Percentiles rank a stretch among this genome's conserved stretches.
phyloP scores from a whole-genome alignment of 768 basidiomycete species.

The Tulasnella calospora region DNA sequence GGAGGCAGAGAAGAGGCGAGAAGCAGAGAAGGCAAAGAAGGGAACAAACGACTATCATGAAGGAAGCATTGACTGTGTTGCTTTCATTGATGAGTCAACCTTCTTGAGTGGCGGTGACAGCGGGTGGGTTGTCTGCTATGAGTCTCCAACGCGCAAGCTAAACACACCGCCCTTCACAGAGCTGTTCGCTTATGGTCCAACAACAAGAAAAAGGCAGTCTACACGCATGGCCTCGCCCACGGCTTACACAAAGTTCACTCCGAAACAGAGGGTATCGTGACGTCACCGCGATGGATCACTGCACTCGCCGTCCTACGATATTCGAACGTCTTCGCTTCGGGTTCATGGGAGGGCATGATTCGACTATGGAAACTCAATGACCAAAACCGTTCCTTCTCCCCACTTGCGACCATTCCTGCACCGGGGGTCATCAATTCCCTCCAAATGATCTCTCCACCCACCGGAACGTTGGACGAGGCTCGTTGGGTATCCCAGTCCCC shows the following conservation, averaged over 20 bases:
- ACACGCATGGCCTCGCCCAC: conserved; percentile 80
- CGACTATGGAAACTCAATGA: conserved; percentile 87
- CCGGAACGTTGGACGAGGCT: conserved; percentile 42
- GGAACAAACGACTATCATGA: conserved; percentile 57
- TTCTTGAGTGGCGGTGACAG: conserved; percentile 95
- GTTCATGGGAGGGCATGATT: conserved; percentile 89
- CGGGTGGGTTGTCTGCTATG: conserved; percentile 55
- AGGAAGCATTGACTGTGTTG: conserved; percentile 85
- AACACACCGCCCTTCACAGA: conserved; percentile 39
- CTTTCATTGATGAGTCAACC: conserved; percentile 91
- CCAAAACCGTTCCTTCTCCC: conserved; percentile 70
- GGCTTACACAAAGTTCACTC: conserved; percentile 70
- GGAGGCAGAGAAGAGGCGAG: conserved; percentile 26
- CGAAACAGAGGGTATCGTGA: conserved; percentile 67
- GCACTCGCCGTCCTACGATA: conserved; percentile 76
- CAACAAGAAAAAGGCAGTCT: conserved; percentile 91
- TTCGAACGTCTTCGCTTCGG: conserved; percentile 86
- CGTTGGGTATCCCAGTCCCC: conserved; percentile 39
- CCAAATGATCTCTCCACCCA: conserved; percentile 61
- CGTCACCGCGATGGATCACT: conserved; percentile 87
- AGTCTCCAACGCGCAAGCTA: not conserved
- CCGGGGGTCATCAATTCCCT: conserved; percentile 87
- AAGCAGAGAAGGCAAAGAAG: conserved; percentile 36
- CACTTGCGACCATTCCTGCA: conserved; percentile 57
- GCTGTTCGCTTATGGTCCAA: conserved; percentile 91